Evolutionary conservation across 345 rosid genomes (phyloP).

Genomic region (Acer saccharum): DNA sequence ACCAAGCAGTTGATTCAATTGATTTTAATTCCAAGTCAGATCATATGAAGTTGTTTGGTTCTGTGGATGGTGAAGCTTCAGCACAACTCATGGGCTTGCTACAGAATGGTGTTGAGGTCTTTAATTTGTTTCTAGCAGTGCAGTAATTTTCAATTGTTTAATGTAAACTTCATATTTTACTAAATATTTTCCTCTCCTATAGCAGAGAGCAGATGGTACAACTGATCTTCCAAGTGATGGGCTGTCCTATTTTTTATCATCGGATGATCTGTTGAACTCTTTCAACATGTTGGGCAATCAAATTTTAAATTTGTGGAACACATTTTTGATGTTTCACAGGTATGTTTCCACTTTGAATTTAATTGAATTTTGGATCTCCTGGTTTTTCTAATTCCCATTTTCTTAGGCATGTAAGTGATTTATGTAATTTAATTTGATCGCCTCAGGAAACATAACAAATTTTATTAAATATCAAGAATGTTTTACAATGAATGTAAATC

Average conservation of each 20-base stretch:
- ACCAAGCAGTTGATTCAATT: constrained; percentile 50
- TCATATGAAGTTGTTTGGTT: constrained; percentile 39
- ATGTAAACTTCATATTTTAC: neutral
- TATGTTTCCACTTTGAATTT: constrained; percentile 22
- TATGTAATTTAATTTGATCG: neutral
- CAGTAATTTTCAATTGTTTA: constrained; percentile 11
- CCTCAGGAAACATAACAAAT: neutral
- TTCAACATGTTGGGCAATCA: constrained; percentile 62
- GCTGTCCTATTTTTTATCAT: constrained; percentile 41
- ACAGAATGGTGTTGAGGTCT: constrained; percentile 83
- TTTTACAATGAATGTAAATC: neutral
- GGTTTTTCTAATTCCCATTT: neutral
- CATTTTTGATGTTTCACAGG: constrained; percentile 89
- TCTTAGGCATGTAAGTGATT: neutral
- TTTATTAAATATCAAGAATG: neutral
- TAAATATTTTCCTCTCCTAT: constrained; percentile 25
- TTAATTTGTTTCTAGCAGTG: constrained; percentile 41
- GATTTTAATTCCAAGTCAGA: constrained; percentile 56
- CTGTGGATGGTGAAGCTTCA: constrained; percentile 38
- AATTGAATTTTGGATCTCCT: neutral
- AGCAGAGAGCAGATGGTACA: constrained; percentile 49
- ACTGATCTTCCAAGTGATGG: constrained; percentile 43
- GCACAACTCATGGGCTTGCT: constrained; percentile 49
- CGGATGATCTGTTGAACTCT: constrained; percentile 53
- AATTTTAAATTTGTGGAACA: constrained; percentile 68